A percentile compares a stretch with the other conserved stretches of the same genome.
phyloP scores from a whole-genome alignment of 2,329 filamentous ascomycete genomes.

The Penicillium sumatraense region DNA sequence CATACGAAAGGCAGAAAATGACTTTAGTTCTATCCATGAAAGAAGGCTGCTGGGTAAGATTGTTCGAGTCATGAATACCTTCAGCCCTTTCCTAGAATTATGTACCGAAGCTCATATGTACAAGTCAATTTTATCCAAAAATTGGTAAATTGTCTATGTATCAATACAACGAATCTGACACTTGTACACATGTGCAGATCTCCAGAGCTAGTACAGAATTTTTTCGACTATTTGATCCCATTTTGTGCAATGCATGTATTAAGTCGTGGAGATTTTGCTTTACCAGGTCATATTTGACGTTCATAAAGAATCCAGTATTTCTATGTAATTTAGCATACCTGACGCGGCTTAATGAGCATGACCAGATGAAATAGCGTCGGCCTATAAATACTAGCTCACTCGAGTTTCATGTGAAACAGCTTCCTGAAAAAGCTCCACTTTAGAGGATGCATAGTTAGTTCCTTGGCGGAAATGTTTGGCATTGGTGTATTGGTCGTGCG shows the following conservation, averaged over 20 bases:
- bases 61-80: conserved; percentile 16
- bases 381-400: not conserved
- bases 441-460: not conserved
- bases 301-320: not conserved
- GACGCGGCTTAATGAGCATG: not conserved
- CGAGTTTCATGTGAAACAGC: not conserved
- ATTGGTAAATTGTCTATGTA: not conserved
- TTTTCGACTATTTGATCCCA: too few relatives aligned
- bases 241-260: not conserved
- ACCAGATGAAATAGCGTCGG: not conserved
- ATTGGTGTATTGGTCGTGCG: not conserved
- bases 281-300: not conserved
- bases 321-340: not conserved
- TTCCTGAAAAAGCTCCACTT: not conserved
- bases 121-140: not conserved
- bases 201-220: not conserved
- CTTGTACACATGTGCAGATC: not conserved
- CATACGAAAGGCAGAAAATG: conserved; percentile 5
- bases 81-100: not conserved
- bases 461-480: not conserved
- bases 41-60: conserved; percentile 13
- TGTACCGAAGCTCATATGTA: not conserved
- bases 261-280: too few relatives aligned
- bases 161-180: not conserved
- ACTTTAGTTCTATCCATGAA: conserved; percentile 5